phyloP scores from a whole-genome alignment of 805 yeast species.

The Candida parachauliodes region DNA sequence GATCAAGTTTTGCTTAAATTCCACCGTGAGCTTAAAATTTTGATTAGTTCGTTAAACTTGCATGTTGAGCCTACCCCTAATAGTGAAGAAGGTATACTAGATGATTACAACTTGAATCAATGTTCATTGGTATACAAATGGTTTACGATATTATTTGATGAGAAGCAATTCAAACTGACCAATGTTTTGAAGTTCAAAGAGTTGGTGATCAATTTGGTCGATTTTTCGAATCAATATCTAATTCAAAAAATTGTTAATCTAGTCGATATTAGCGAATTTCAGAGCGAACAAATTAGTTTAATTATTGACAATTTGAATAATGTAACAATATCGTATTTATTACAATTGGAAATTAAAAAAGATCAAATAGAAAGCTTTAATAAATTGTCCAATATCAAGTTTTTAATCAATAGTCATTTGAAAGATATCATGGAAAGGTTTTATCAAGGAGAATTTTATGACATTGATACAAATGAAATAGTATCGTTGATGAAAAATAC shows the following conservation, averaged over 20 bases:
- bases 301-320: conserved; percentile 22
- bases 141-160: conserved; percentile 19
- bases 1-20: conserved; percentile 16
- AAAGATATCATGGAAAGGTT: conserved; percentile 46
- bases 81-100: conserved; percentile 16
- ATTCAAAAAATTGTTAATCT: conserved; percentile 21
- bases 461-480: conserved; percentile 46
- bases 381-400: conserved; percentile 27
- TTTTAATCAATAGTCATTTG: conserved; percentile 36
- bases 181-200: conserved; percentile 25
- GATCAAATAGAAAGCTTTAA: conserved; percentile 21
- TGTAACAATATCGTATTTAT: conserved; percentile 19
- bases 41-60: conserved; percentile 15
- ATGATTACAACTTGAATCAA: conserved; percentile 18
- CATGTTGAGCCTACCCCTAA: conserved; percentile 3
- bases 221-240: conserved; percentile 27
- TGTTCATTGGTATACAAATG: conserved; percentile 18
- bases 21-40: conserved; percentile 16
- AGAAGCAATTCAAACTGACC: conserved; percentile 21
- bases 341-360: conserved; percentile 14
- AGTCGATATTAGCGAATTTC: conserved; percentile 34
- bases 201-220: conserved; percentile 22
- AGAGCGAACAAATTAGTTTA: conserved; percentile 26
- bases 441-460: conserved; percentile 50
- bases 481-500: conserved; percentile 37